Conservation (phyloP, 768 basidiomycete species). For the Podaxis mareebaensis region DNA sequence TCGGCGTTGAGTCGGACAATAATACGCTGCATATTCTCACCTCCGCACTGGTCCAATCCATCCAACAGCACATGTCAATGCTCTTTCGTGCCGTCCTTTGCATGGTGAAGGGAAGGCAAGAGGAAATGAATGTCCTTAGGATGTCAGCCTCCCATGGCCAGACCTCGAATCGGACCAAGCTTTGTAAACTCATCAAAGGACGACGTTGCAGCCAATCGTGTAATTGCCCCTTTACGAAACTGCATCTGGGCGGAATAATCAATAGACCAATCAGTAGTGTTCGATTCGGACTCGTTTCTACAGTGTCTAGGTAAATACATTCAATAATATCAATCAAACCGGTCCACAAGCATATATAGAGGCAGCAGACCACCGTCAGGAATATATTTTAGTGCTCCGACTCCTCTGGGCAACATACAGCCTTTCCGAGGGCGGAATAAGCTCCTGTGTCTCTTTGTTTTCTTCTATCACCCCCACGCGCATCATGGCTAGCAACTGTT, state of each 20-base stretch:
- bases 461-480: conserved; percentile 29
- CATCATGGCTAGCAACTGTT: conserved; percentile 62
- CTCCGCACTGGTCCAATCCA: no score
- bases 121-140: no score
- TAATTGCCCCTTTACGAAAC: neutral
- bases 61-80: no score
- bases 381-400: neutral
- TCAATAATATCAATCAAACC: neutral
- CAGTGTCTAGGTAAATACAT: neutral
- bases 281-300: neutral
- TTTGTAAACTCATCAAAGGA: no score
- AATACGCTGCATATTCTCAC: no score
- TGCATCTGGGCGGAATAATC: neutral
- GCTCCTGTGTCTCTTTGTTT: conserved; percentile 12
- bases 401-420: conserved; percentile 15
- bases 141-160: no score
- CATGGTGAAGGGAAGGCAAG: no score
- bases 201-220: no score
- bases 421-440: conserved; percentile 19
- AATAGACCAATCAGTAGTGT: neutral
- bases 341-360: neutral
- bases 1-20: no score
- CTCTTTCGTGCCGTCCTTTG: no score
- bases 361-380: neutral
- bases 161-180: no score